phyloP scores from a whole-genome alignment of 2,329 filamentous ascomycete genomes.

The Aspergillus sojae region DNA sequence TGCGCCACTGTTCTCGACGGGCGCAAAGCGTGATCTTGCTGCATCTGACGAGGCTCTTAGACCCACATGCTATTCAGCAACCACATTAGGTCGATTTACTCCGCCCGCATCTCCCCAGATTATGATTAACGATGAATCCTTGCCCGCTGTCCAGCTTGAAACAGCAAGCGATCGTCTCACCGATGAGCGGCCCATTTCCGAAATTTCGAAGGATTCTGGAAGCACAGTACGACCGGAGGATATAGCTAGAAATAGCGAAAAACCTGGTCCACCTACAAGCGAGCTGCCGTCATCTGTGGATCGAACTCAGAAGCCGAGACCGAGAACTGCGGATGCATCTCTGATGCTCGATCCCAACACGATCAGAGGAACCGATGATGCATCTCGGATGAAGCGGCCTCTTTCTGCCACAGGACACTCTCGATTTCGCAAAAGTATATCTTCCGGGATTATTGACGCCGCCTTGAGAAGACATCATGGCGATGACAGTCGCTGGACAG shows the following conservation, averaged over 20 bases:
- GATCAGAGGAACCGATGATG: constrained; percentile 19
- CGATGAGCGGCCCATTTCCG: constrained; percentile 78
- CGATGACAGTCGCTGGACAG: constrained; percentile 27
- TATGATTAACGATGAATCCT: constrained; percentile 15
- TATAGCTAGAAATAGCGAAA: constrained; percentile 69
- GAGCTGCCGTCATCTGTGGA: constrained; percentile 48
- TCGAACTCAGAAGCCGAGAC: constrained; percentile 36
- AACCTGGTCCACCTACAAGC: constrained; percentile 53
- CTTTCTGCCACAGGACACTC: constrained; percentile 43
- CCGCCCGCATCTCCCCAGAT: constrained; percentile 38
- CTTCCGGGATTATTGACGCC: constrained; percentile 31
- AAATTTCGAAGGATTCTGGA: constrained; percentile 81
- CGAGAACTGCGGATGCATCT: constrained; percentile 49
- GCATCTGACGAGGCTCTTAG: constrained; percentile 32
- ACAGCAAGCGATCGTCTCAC: constrained; percentile 36
- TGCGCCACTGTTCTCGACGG: constrained; percentile 56
- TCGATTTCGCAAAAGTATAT: constrained; percentile 34
- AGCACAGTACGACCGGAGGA: constrained; percentile 71
- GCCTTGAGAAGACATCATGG: constrained; percentile 24
- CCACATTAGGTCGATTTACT: constrained; percentile 31
- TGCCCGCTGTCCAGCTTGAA: constrained; percentile 13
- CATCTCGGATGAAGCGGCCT: constrained; percentile 39
- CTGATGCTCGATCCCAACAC: constrained; percentile 32
- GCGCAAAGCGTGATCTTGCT: constrained; percentile 33
- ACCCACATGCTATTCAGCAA: constrained; percentile 38